Evolutionary conservation across 2,329 filamentous ascomycete genomes (phyloP).

Genomic region (Zasmidium cellare): DNA sequence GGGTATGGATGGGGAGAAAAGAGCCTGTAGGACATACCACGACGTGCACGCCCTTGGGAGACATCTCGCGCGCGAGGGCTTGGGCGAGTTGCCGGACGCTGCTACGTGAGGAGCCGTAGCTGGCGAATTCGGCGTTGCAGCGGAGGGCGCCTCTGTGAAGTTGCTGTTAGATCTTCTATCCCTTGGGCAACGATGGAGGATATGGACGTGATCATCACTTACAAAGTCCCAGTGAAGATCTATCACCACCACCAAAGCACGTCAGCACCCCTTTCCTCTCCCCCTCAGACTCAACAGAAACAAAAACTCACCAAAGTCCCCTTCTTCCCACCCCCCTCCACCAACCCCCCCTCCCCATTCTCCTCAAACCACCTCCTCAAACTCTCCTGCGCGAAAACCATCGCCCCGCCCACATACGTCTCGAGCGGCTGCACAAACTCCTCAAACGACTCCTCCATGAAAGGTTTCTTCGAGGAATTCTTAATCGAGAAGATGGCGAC

Average conservation of each 20-base stretch:
- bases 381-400: conserved; percentile 56
- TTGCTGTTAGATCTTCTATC: too few species aligned
- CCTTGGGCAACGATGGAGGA: too few species aligned
- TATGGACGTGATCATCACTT: background rate
- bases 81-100: conserved; percentile 58
- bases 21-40: conserved; percentile 33
- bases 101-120: conserved; percentile 56
- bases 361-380: conserved; percentile 54
- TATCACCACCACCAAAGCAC: background rate
- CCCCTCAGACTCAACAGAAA: too few species aligned
- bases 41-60: conserved; percentile 57
- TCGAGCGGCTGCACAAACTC: conserved; percentile 50
- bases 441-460: conserved; percentile 55
- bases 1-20: background rate
- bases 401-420: conserved; percentile 56
- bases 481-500: conserved; percentile 58
- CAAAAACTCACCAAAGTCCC: conserved; percentile 41
- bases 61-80: conserved; percentile 58
- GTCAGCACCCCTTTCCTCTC: too few species aligned
- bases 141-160: conserved; percentile 37
- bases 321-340: conserved; percentile 53
- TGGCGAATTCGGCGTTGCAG: conserved; percentile 55
- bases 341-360: conserved; percentile 50
- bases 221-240: background rate
- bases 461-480: conserved; percentile 55